Percentiles rank a stretch among this genome's conserved stretches.
Conservation (phyloP, 495 filamentous ascomycete species). For the Aspergillus diversus region DNA sequence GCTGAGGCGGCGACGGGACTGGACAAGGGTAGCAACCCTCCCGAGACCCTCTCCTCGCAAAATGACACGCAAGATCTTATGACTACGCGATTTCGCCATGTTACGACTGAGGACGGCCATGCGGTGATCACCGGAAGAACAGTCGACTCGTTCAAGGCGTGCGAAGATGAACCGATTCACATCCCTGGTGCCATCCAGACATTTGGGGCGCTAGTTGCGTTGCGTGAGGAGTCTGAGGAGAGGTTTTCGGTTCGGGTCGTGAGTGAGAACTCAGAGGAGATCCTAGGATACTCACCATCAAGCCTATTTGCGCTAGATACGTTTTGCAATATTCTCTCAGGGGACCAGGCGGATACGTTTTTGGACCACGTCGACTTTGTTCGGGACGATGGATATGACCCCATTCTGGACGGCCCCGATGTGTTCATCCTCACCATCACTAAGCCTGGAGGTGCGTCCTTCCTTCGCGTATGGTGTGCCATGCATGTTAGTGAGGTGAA, state of each 20-base stretch:
- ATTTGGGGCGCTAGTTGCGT: slow-evolving; percentile 78
- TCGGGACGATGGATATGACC: slow-evolving; percentile 70
- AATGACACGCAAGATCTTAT: slow-evolving; percentile 42
- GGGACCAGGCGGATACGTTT: slow-evolving; percentile 81
- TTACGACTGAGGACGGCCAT: slow-evolving; percentile 79
- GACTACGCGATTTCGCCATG: slow-evolving; percentile 79
- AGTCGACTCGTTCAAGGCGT: slow-evolving; percentile 69
- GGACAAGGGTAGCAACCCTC: neutral
- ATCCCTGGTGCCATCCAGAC: slow-evolving; percentile 88
- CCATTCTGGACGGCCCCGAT: slow-evolving; percentile 75
- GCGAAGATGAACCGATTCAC: slow-evolving; percentile 94
- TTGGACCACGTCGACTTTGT: slow-evolving; percentile 90
- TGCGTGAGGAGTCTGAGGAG: slow-evolving; percentile 72
- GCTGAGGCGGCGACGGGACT: neutral
- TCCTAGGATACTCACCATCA: slow-evolving; percentile 80
- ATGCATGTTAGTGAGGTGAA: slow-evolving; percentile 72
- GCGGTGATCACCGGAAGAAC: slow-evolving; percentile 81
- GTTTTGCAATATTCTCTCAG: slow-evolving; percentile 79
- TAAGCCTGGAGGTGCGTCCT: slow-evolving; percentile 46
- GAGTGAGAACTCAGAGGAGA: slow-evolving; percentile 80
- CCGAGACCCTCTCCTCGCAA: neutral
- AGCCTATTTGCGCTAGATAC: slow-evolving; percentile 74
- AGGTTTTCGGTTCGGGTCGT: slow-evolving; percentile 73
- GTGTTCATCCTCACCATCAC: slow-evolving; percentile 79
- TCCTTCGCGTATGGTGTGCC: slow-evolving; percentile 83